These are phyloP conservation scores for Candolleomyces aberdarensis DNA, from an alignment of 768 basidiomycete species.

Conservation along the genomic window DNA sequence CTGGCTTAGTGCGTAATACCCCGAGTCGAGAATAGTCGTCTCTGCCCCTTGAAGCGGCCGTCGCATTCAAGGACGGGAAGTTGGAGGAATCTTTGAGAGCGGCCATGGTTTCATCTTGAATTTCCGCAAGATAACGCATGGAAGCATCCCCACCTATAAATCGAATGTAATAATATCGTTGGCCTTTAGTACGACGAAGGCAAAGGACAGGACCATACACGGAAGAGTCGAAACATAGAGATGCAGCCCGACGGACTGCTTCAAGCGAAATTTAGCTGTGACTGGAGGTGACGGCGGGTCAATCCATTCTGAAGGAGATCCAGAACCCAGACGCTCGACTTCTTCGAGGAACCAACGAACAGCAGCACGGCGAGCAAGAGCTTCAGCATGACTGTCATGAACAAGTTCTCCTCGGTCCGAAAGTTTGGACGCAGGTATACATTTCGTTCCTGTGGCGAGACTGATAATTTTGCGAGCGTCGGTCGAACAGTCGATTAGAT, in stretches of 20 bases:
- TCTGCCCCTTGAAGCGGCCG: conserved; percentile 64
- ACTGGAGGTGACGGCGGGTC: conserved; percentile 11
- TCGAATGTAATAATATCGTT: background rate
- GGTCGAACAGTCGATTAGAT: conserved; percentile 22
- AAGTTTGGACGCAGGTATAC: conserved; percentile 61
- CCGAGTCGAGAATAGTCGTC: conserved; percentile 74
- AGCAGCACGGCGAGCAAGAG: conserved; percentile 80
- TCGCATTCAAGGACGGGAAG: conserved; percentile 30
- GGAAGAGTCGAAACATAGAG: conserved; percentile 70
- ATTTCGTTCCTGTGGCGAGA: conserved; percentile 83
- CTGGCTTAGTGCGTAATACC: conserved; percentile 90
- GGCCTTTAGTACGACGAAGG: background rate
- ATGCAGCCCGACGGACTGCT: conserved; percentile 44
- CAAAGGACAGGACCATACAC: conserved; percentile 34
- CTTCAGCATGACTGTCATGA: conserved; percentile 91
- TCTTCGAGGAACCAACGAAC: conserved; percentile 81
- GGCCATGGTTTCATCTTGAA: conserved; percentile 76
- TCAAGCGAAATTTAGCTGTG: conserved; percentile 38
- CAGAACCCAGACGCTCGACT: conserved; percentile 35
- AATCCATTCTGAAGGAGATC: conserved; percentile 33
- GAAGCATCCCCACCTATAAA: conserved; percentile 84
- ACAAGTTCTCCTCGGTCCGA: conserved; percentile 72
- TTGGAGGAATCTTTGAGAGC: conserved; percentile 52
- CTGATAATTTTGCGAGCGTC: conserved; percentile 55
- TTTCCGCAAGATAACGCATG: conserved; percentile 67